Evolutionary conservation across 148 eudicot species (phyloP).

Genomic region (Heliosperma pusillum): DNA sequence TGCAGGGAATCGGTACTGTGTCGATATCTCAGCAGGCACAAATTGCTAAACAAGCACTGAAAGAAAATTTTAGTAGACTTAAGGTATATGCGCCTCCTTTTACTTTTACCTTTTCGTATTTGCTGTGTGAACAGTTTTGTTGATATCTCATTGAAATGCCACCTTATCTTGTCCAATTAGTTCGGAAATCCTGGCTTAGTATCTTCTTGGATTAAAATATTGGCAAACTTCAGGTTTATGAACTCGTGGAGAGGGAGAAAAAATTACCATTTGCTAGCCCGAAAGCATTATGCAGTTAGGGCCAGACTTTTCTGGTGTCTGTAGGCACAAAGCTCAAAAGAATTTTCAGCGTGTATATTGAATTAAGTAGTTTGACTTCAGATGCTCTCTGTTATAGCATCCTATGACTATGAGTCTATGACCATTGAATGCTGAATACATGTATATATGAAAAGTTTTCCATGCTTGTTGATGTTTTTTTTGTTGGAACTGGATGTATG

Average conservation of each 20-base stretch:
- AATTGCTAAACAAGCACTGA: slow-evolving; percentile 72
- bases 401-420: neutral
- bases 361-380: slow-evolving; percentile 6
- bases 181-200: neutral
- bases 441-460: neutral
- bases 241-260: neutral
- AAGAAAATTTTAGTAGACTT: slow-evolving; percentile 64
- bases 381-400: neutral
- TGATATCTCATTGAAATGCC: neutral
- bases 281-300: neutral
- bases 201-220: neutral
- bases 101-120: neutral
- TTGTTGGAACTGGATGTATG: neutral
- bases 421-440: slow-evolving; percentile 6
- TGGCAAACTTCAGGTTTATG: neutral
- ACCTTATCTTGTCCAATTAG: neutral
- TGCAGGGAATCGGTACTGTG: slow-evolving; percentile 44
- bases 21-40: slow-evolving; percentile 77
- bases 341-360: neutral
- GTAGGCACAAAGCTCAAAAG: neutral
- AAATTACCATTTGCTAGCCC: neutral
- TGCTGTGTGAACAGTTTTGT: neutral
- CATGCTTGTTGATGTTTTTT: slow-evolving; percentile 7
- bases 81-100: slow-evolving; percentile 43
- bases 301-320: neutral